phyloP scores from a whole-genome alignment of 768 basidiomycete species.

The Rhodocollybia butyracea region DNA sequence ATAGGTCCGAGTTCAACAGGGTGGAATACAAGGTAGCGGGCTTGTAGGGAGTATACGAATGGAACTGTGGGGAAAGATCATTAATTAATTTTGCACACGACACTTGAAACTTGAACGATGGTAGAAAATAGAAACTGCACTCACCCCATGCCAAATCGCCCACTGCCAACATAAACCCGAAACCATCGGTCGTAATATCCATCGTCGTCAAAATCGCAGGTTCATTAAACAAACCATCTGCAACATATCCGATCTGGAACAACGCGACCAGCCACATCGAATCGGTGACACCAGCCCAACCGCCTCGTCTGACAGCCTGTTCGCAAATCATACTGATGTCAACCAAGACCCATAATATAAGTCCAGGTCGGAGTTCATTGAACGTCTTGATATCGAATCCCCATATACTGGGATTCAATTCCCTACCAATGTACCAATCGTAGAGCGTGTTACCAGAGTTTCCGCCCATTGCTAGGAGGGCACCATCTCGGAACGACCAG shows the following conservation, averaged over 20 bases:
- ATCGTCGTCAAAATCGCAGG: slow-evolving; percentile 90
- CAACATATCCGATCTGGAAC: slow-evolving; percentile 87
- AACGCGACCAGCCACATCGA: slow-evolving; percentile 86
- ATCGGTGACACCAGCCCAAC: slow-evolving; percentile 66
- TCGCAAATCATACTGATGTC: slow-evolving; percentile 90
- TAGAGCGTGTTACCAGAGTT: slow-evolving; percentile 87
- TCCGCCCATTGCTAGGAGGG: slow-evolving; percentile 87
- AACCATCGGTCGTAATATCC: slow-evolving; percentile 97
- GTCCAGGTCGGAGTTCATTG: slow-evolving; percentile 86
- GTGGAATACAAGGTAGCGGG: slow-evolving; percentile 90
- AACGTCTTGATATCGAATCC: slow-evolving; percentile 64
- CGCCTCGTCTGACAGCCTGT: slow-evolving; percentile 81
- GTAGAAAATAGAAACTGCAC: neutral
- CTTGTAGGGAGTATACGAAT: slow-evolving; percentile 90
- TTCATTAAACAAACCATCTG: slow-evolving; percentile 90
- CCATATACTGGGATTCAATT: slow-evolving; percentile 72
- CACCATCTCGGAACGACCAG: slow-evolving; percentile 63
- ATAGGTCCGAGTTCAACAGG: slow-evolving; percentile 73
- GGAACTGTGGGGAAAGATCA: slow-evolving; percentile 51
- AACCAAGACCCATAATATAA: slow-evolving; percentile 89
- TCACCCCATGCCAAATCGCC: slow-evolving; percentile 83
- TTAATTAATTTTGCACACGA: too few relatives aligned
- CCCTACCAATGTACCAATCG: slow-evolving; percentile 95
- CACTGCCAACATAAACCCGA: slow-evolving; percentile 96
- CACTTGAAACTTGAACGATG: too few relatives aligned